Conservation (phyloP, 768 basidiomycete genomes). For the Suillus spraguei region DNA sequence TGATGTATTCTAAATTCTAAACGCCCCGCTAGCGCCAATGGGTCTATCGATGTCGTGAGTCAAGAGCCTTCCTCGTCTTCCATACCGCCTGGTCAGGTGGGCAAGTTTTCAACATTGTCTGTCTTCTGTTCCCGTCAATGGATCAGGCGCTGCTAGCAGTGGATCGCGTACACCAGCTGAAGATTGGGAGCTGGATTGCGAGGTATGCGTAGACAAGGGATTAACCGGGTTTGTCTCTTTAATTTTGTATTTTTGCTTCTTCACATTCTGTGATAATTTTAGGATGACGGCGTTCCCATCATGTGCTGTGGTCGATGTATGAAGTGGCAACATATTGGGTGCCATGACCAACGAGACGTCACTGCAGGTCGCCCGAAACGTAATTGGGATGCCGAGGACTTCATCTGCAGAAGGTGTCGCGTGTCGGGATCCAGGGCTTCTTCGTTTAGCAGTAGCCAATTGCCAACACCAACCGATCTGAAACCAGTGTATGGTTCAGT, state of each 20-base stretch:
- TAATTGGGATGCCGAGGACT: constrained; percentile 88
- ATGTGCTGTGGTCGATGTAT: constrained; percentile 82
- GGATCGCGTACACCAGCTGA: constrained; percentile 60
- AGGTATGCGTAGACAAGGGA: constrained; percentile 75
- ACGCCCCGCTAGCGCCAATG: constrained; percentile 16
- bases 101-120: constrained; percentile 8
- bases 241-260: constrained; percentile 6
- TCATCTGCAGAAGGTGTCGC: constrained; percentile 68
- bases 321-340: constrained; percentile 89
- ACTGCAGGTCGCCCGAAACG: constrained; percentile 64
- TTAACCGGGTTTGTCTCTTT: constrained; percentile 62
- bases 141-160: constrained; percentile 29
- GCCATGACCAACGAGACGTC: constrained; percentile 76
- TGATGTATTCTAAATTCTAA: constrained; percentile 25
- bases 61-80: constrained; percentile 2
- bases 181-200: constrained; percentile 88
- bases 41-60: no score
- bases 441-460: constrained; percentile 11
- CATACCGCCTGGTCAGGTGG: constrained; percentile 10
- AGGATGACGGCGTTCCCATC: constrained; percentile 83
- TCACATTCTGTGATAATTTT: constrained; percentile 14
- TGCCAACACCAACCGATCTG: constrained; percentile 9
- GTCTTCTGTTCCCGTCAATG: constrained; percentile 21
- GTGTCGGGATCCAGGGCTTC: constrained; percentile 15
- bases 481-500: constrained; percentile 15